Base-by-base conservation (phyloP, 352 stramenopile genomes). In the Globisporangium uncinulatum region DNA sequence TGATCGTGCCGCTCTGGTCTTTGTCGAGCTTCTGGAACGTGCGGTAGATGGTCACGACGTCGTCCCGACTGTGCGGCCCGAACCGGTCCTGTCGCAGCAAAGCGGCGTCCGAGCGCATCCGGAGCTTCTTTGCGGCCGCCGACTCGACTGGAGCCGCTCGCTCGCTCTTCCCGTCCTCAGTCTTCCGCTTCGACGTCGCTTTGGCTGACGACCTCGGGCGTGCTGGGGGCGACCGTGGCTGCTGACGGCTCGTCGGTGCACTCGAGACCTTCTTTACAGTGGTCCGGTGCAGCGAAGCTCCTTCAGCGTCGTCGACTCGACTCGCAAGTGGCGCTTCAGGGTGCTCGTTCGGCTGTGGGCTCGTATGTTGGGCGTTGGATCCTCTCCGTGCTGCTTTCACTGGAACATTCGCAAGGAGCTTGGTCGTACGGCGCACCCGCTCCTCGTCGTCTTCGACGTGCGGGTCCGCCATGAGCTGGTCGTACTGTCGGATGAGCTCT, bases 11-110 rank as follows among this genome's bases (percentile, higher is more conserved):
- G 59, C 79, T 90, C n/a, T 72, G 56, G 41, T 93, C 80, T 19
- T 79, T 71, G 60, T 93, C 83, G 46, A 89, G 68, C 59, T 81
- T 77, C 37, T 73, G 71, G 57, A 93, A 91, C 8, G 80, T 89
- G 44, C 71, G 76, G 60, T 83, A 91, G 8, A 91, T 62, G 53
- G 83, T 88, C 39, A 90, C 57, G 4, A 93, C 65, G 34, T 89
- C 79, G 39, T 90, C 80, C 11, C 77, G 71, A 7, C 70, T 59
- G 72, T 90, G 88, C 15, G 58, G 66, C 1, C 80, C 83, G 56
- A 93, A 91, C 47, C 67, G 71, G 4, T 83, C 68, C 51, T 86
- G 80, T 11, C 71, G 62, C 61, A 93, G 72, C 10, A 93, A 67
- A 13, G 70, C 64, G 3, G 78, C 71, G 31, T 90, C 80, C 0